phyloP scores from a whole-genome alignment of 108 stramenopile species.

The Pseudonitzschia multiseries region DNA sequence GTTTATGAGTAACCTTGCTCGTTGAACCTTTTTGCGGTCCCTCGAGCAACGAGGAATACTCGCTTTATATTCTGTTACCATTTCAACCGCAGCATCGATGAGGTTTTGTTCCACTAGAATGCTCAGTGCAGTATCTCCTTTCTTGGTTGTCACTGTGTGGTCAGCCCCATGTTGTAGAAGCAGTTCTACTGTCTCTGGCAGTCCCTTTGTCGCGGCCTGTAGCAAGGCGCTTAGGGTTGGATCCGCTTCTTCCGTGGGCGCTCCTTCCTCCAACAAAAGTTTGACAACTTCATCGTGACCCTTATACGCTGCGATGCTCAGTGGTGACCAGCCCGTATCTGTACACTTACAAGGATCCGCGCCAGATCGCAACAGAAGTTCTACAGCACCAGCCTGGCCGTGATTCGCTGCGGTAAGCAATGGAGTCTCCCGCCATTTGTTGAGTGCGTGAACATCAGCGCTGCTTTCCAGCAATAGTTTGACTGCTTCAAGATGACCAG shows the following conservation, averaged over 20 bases:
- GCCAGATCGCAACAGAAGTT: slow-evolving; percentile 68
- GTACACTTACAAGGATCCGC: slow-evolving; percentile 89
- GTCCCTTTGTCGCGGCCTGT: slow-evolving; percentile 88
- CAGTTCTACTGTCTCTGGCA: slow-evolving; percentile 83
- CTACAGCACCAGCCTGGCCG: slow-evolving; percentile 83
- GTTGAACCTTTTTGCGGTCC: slow-evolving; percentile 91
- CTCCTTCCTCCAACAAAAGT: slow-evolving; percentile 78
- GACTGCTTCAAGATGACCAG: slow-evolving; percentile 78
- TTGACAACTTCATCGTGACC: slow-evolving; percentile 89
- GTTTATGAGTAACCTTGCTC: slow-evolving; percentile 84
- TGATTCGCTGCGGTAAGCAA: slow-evolving; percentile 87
- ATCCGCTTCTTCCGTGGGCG: slow-evolving; percentile 90
- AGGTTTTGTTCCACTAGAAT: slow-evolving; percentile 90
- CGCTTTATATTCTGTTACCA: slow-evolving; percentile 90
- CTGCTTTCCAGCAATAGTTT: slow-evolving; percentile 62
- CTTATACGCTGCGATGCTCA: slow-evolving; percentile 90
- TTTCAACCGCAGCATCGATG: slow-evolving; percentile 90
- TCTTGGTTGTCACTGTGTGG: slow-evolving; percentile 91
- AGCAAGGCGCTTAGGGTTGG: slow-evolving; percentile 85
- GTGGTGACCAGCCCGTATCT: slow-evolving; percentile 90
- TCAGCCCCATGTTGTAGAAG: slow-evolving; percentile 83
- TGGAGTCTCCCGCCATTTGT: slow-evolving; percentile 91
- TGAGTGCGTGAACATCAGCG: slow-evolving; percentile 89
- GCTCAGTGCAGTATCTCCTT: slow-evolving; percentile 90
- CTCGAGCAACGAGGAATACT: slow-evolving; percentile 88